Percentiles rank a stretch among this genome's conserved stretches.
Conservation (phyloP, 768 basidiomycete genomes). For the Artomyces pyxidatus region DNA sequence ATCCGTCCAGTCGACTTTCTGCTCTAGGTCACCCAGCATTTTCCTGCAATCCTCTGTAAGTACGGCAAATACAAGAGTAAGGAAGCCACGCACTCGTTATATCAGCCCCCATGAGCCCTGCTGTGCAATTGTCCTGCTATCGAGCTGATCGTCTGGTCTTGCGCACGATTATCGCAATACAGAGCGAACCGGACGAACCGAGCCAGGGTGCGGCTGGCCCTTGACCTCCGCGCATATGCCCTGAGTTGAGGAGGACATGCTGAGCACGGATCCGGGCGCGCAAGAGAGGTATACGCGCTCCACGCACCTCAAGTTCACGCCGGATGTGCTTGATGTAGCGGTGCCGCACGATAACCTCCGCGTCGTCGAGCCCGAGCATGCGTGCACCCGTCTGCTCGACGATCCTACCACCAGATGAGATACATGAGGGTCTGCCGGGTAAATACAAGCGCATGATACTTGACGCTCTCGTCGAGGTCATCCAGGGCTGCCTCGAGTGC, state of each 20-base stretch:
- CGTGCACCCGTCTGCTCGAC: slow-evolving; percentile 82
- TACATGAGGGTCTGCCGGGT: background rate
- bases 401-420: too few relatives aligned
- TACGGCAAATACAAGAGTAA: too few relatives aligned
- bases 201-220: slow-evolving; percentile 4
- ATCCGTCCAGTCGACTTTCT: slow-evolving; percentile 67
- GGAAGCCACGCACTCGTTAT: slow-evolving; percentile 85
- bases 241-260: slow-evolving; percentile 36
- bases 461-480: slow-evolving; percentile 91
- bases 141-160: slow-evolving; percentile 83
- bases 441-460: slow-evolving; percentile 35
- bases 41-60: too few relatives aligned
- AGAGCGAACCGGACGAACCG: background rate
- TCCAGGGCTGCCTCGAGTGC: slow-evolving; percentile 82
- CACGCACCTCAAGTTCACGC: slow-evolving; percentile 71
- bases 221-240: slow-evolving; percentile 64
- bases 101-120: slow-evolving; percentile 97
- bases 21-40: slow-evolving; percentile 78
- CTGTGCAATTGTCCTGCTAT: slow-evolving; percentile 78
- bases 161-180: slow-evolving; percentile 81
- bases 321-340: slow-evolving; percentile 70
- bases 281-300: background rate
- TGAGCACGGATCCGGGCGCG: background rate
- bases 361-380: slow-evolving; percentile 72
- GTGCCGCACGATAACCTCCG: slow-evolving; percentile 68